Evolutionary conservation across 495 filamentous ascomycete species (phyloP).

Genomic region (Trichodelitschia bisporula): DNA sequence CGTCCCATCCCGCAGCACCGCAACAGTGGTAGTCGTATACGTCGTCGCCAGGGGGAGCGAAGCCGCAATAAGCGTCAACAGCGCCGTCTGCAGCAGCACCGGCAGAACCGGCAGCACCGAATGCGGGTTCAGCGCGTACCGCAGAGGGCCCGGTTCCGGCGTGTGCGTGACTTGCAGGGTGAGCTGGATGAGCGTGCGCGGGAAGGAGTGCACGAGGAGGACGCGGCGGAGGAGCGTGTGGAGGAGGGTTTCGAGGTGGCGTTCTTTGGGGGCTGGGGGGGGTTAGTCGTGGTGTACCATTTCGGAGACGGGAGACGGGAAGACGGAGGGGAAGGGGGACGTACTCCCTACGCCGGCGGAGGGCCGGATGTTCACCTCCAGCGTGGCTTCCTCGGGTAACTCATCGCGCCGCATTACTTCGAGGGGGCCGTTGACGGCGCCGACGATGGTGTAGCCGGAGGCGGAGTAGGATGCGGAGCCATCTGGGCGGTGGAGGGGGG

Average conservation of each 20-base stretch:
- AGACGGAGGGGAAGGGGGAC: constrained; percentile 6
- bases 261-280: constrained; percentile 35
- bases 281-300: constrained; percentile 20
- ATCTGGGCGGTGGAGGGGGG: constrained; percentile 42
- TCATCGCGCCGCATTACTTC: constrained; percentile 74
- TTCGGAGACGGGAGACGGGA: constrained; percentile 16
- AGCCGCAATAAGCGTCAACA: constrained; percentile 53
- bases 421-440: constrained; percentile 76
- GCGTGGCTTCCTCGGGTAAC: constrained; percentile 63
- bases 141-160: constrained; percentile 16
- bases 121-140: constrained; percentile 1
- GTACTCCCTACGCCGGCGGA: constrained; percentile 61
- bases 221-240: constrained; percentile 41
- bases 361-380: constrained; percentile 79
- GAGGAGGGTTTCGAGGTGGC: constrained; percentile 47
- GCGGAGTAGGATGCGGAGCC: constrained; percentile 67
- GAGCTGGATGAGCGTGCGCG: constrained; percentile 45
- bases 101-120: constrained; percentile 38
- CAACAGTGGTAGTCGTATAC: constrained; percentile 35
- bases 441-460: constrained; percentile 58
- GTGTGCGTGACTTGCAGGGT: constrained; percentile 42
- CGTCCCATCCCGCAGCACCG: too few relatives aligned
- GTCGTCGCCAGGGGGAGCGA: constrained; percentile 50
- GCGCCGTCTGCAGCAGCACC: constrained; percentile 43
- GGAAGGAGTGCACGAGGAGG: constrained; percentile 41